Evolutionary conservation across 2,329 filamentous ascomycete species (phyloP), one percentile per base, ranked within the genome.

Genomic region (Juglanconis oblonga): DNA sequence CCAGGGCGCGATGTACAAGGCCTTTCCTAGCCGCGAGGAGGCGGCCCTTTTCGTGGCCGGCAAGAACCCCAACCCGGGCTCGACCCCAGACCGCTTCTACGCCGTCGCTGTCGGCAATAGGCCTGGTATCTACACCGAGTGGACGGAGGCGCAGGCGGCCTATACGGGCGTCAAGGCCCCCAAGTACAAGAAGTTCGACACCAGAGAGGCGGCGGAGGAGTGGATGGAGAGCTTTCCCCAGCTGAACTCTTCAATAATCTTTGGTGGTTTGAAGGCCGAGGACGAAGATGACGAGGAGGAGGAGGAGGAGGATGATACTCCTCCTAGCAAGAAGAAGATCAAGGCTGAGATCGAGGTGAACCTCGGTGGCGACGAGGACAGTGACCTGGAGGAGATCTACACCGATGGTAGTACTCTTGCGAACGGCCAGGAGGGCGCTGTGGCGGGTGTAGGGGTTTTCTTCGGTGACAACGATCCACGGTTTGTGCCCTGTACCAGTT

Each of bases 1-100:
- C 71, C 79, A 75, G 68, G 87, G 87, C 24, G 88, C 89, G 59
- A 74, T 82, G 40, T 91, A 90, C 79, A 94, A 95, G 76, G 91
- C 89, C 1, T 97, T 97, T 70, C 76, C 81, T 9, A 86, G 83
- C 0, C 78, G 82, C 61, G 82, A 87, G 64, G 92, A 97, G 62
- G 94, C 94, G n/a, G 83, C 90, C 68, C 86, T 85, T 2, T 97
- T 91, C 70, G 80, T 91, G 32, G 85, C 82, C 1, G 90, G 90
- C 51, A 82, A 81, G 65, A 81, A 82, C 59, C 73, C 73, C 3
- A 66, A 70, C 13, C 69, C 74, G 14, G 68, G 74, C 24, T 68
- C 76, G 29, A 72, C 77, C 45, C 75, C 79, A 50, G 69, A 77
- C 53, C 78, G 76, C 52, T 88, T 81, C 71, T 88, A 88, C 68